Percentiles rank a stretch among this genome's conserved stretches.
These are phyloP conservation scores for Blastobotrys serpentis DNA, from an alignment of 1,139 yeast genomes.

Conservation along the genomic window DNA sequence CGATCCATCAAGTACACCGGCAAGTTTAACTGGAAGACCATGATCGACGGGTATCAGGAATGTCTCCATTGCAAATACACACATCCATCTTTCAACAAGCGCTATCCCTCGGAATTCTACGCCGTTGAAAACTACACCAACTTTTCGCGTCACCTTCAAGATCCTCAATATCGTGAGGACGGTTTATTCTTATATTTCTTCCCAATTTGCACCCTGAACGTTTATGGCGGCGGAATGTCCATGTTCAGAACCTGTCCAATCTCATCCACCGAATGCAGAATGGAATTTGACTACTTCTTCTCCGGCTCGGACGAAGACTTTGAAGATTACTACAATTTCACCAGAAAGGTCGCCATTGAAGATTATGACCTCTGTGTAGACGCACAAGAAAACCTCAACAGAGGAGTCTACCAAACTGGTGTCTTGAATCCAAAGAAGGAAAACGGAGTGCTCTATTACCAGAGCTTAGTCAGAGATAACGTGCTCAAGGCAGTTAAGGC, in stretches of 20 bases:
- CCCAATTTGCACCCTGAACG: conserved; percentile 18
- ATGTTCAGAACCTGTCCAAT: conserved; percentile 18
- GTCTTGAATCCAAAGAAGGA: conserved; percentile 17
- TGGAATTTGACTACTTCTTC: conserved; percentile 18
- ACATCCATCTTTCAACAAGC: conserved; percentile 15
- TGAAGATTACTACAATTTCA: conserved; percentile 16
- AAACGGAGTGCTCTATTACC: conserved; percentile 16
- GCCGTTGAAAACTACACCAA: conserved; percentile 17
- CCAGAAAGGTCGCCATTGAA: conserved; percentile 16
- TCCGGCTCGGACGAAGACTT: conserved; percentile 17
- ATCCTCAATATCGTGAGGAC: conserved; percentile 14
- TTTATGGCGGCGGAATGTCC: conserved; percentile 18
- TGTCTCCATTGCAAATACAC: conserved; percentile 16
- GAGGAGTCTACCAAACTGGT: conserved; percentile 15
- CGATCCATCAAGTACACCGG: conserved; percentile 15
- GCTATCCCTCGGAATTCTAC: conserved; percentile 15
- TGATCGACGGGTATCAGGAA: conserved; percentile 18
- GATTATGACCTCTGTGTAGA: conserved; percentile 16
- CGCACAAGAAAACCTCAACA: conserved; percentile 15
- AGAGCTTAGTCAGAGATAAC: conserved; percentile 14
- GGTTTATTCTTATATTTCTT: conserved; percentile 16
- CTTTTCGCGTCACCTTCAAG: conserved; percentile 17
- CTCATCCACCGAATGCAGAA: conserved; percentile 16
- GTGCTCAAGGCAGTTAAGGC: conserved; percentile 9
- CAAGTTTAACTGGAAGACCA: conserved; percentile 18